Conservation (phyloP, 2,329 filamentous ascomycete genomes). For the Apiospora hydei region DNA sequence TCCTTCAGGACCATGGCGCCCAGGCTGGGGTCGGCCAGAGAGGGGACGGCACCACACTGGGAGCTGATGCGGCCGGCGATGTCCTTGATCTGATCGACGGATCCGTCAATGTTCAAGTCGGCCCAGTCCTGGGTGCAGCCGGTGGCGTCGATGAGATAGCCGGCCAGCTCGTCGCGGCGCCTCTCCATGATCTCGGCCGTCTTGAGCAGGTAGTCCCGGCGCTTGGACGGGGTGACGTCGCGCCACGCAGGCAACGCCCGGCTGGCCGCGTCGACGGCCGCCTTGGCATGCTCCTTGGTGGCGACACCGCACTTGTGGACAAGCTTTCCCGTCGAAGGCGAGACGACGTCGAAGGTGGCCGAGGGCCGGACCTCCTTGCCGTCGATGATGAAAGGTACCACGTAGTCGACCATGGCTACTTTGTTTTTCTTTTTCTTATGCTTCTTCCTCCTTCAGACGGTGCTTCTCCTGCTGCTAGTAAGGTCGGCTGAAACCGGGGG, state of each 20-base stretch:
- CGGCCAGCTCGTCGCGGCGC: conserved; percentile 60
- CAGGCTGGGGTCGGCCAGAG: conserved; percentile 51
- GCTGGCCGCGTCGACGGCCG: conserved; percentile 57
- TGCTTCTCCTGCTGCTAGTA: neutral
- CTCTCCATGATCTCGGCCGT: conserved; percentile 65
- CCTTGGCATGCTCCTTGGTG: conserved; percentile 58
- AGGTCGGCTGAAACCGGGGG: neutral
- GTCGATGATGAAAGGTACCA: conserved; percentile 52
- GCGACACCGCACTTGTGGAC: conserved; percentile 64
- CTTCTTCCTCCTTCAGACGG: neutral
- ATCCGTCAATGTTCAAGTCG: conserved; percentile 45
- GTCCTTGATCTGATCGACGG: conserved; percentile 46
- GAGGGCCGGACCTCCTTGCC: conserved; percentile 53
- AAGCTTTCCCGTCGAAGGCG: conserved; percentile 60
- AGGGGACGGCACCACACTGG: conserved; percentile 43
- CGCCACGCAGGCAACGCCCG: conserved; percentile 70
- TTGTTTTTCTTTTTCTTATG: no score
- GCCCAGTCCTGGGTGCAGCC: conserved; percentile 37
- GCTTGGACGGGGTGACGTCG: conserved; percentile 60
- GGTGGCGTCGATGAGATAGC: conserved; percentile 57
- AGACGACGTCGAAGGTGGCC: conserved; percentile 62
- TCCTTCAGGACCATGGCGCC: conserved; percentile 69
- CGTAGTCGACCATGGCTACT: conserved; percentile 37
- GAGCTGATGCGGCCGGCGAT: conserved; percentile 47
- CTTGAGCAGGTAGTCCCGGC: conserved; percentile 68